Base-by-base conservation (phyloP, 116 monocot genomes). In the Trichopus zeylanicus region DNA sequence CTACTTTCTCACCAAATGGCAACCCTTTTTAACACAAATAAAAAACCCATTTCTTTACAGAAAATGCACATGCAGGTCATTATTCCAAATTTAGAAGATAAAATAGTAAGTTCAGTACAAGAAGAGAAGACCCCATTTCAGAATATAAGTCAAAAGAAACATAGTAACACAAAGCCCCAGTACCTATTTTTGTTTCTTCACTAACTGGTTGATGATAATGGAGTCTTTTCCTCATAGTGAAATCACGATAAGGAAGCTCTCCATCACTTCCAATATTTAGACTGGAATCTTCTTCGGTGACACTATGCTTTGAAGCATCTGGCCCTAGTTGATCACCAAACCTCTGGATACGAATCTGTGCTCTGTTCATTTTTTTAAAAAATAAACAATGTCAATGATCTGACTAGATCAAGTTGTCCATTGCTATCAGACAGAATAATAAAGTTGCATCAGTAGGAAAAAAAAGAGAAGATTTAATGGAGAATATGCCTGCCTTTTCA, bases 281-380 rank as follows among this genome's bases (percentile, higher is more conserved):
- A 75, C 85, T 88, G 15, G 81, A 84, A 70, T 83, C 83, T 62
- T 87, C 87, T 70, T 87, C 92, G 71, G 73, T 81, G 26, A 42
- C 53, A 27, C 57, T 57, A 31, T 60, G 64, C 53, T 77, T 93
- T 31, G 53, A 51, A 26, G 31, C 70, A 60, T 80, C 88, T 55
- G 71, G 67, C 67, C 69, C 67, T 67, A 88, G 67, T 31, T 82
- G 75, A 66, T 75, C 71, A 15, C 76, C 76, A 13, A 88, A 54
- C 58, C 65, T 75, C 38, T 82, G 79, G 28, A 88, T 65, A 34
- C 79, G 78, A 72, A 56, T 38, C 64, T 93, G 82, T 62, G 85
- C 79, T 66, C 93, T 93, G 75, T 63, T 13, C 15, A 59, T 32
- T 3, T 22, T 59, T n/a, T 24, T 31, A 2, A 22, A 31, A 1